A percentile compares a stretch with the other conserved stretches of the same genome.
Evolutionary conservation across 169 alveolate species (phyloP).

Genomic region (Plasmodium ovale): DNA sequence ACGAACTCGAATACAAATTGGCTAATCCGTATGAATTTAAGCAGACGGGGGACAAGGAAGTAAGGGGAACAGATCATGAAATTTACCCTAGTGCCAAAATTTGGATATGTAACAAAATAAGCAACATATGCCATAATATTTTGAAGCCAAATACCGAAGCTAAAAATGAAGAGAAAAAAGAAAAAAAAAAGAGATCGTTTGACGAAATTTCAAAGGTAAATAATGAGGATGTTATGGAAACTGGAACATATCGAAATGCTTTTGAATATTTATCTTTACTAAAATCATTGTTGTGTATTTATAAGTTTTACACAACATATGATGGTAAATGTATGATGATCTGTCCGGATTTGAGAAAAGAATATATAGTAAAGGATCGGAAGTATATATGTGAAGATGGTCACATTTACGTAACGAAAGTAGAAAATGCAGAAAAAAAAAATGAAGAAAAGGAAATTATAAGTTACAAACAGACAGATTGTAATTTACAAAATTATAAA

Average conservation of each 20-base stretch:
- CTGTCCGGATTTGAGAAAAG: not conserved
- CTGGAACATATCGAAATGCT: not conserved
- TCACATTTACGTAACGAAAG: not conserved
- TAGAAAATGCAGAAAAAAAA: not conserved
- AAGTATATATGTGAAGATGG: too few relatives aligned
- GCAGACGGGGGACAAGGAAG: not conserved
- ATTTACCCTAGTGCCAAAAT: slow-evolving; percentile 3
- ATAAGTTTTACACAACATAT: slow-evolving; percentile 28
- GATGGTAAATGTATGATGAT: not conserved
- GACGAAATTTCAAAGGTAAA: slow-evolving; percentile 20
- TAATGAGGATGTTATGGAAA: not conserved
- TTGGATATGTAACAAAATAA: slow-evolving; percentile 44
- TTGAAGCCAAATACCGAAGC: slow-evolving; percentile 7
- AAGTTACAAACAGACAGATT: not conserved
- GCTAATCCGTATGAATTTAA: not conserved
- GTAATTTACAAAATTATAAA: slow-evolving; percentile 7
- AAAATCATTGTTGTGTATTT: slow-evolving; percentile 40
- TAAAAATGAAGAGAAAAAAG: not conserved
- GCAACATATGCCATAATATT: slow-evolving; percentile 1
- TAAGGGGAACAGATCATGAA: not conserved
- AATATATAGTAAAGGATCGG: not conserved
- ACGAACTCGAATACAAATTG: not conserved
- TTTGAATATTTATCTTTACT: slow-evolving; percentile 32
- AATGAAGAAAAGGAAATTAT: not conserved
- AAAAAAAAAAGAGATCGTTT: slow-evolving; percentile 10